Evolutionary conservation across 805 yeast genomes (phyloP).

Genomic region (Wickerhamiella lipophila): DNA sequence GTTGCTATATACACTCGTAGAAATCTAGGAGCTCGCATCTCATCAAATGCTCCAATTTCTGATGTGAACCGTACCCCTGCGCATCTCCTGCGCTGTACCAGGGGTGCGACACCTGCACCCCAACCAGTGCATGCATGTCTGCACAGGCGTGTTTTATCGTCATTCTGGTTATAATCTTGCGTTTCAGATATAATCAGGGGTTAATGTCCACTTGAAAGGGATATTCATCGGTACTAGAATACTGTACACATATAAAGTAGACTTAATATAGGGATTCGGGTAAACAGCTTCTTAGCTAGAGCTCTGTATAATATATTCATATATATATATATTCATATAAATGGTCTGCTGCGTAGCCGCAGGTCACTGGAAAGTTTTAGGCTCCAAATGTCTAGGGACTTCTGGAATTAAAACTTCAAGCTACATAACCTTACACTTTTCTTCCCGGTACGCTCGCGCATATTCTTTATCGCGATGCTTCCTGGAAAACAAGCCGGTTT

Average conservation of each 20-base stretch:
- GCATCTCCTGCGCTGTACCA: conserved; percentile 1
- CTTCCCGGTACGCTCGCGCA: conserved; percentile 22
- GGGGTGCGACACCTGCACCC: not conserved
- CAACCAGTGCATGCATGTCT: not conserved
- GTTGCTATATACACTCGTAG: not conserved
- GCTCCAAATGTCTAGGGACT: no score
- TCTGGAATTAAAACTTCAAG: no score
- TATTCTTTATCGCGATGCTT: conserved; percentile 16
- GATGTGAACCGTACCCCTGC: not conserved
- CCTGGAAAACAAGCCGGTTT: conserved; percentile 2
- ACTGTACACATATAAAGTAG: no score
- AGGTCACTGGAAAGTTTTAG: no score
- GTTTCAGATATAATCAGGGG: not conserved
- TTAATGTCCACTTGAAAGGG: no score
- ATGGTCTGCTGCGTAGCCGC: no score
- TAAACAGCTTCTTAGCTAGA: no score
- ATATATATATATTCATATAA: no score
- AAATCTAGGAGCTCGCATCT: not conserved
- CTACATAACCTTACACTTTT: conserved; percentile 21
- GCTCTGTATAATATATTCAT: no score
- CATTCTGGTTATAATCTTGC: not conserved
- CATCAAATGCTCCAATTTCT: no score
- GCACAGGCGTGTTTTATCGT: conserved; percentile 1
- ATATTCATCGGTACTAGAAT: no score
- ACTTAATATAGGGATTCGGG: no score